Evolutionary conservation across 2,329 filamentous ascomycete genomes (phyloP).

Genomic region (Chaetomiaceae sp.): DNA sequence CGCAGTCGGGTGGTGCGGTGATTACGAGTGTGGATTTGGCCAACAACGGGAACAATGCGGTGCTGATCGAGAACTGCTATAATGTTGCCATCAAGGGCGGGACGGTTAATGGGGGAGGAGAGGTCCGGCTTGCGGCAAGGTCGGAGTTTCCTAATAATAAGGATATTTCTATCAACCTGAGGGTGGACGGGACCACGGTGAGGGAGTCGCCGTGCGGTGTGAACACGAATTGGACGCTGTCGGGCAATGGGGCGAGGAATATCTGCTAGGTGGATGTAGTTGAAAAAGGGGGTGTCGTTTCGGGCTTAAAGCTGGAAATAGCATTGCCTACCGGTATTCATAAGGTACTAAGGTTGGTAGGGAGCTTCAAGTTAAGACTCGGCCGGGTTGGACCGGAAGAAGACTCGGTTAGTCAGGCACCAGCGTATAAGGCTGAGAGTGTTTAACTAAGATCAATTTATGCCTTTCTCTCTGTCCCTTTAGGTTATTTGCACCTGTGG

Average conservation of each 20-base stretch:
- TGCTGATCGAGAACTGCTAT: constrained; percentile 59
- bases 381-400: no score
- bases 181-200: constrained; percentile 47
- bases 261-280: constrained; percentile 6
- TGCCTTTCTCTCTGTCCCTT: no score
- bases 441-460: no score
- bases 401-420: no score
- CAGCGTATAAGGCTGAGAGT: no score
- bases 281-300: no score
- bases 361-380: no score
- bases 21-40: constrained; percentile 48
- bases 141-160: constrained; percentile 50
- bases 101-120: constrained; percentile 50
- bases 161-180: constrained; percentile 47
- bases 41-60: constrained; percentile 51
- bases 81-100: constrained; percentile 48
- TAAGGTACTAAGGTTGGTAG: no score
- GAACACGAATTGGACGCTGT: constrained; percentile 38
- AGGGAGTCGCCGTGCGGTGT: constrained; percentile 51
- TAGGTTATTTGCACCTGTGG: no score
- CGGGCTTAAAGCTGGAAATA: no score
- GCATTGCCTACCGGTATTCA: no score
- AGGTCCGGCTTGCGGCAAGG: constrained; percentile 48
- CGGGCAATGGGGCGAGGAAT: constrained; percentile 10
- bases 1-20: constrained; percentile 48